Evolutionary conservation across 805 yeast genomes (phyloP).

Genomic region (Starmerella davenportii): DNA sequence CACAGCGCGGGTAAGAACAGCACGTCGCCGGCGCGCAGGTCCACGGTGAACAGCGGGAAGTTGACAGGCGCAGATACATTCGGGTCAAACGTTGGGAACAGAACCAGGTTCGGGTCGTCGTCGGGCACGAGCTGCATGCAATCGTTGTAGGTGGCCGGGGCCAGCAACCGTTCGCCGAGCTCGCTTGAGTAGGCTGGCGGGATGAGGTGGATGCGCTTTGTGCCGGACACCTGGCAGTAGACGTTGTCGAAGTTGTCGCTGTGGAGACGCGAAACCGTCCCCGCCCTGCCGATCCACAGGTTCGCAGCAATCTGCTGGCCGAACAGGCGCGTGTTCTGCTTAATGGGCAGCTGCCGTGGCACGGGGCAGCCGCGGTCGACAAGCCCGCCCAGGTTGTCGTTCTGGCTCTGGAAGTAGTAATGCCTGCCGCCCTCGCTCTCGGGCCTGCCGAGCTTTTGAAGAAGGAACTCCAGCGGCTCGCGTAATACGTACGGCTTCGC

Average conservation of each 20-base stretch:
- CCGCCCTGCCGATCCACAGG: slow-evolving; percentile 24
- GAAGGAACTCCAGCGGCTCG: slow-evolving; percentile 17
- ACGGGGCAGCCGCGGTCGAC: slow-evolving; percentile 2
- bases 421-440: slow-evolving; percentile 4
- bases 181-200: slow-evolving; percentile 23
- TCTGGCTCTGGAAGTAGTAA: slow-evolving; percentile 26
- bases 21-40: slow-evolving; percentile 23
- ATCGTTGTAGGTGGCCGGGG: slow-evolving; percentile 19
- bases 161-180: slow-evolving; percentile 19
- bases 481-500: slow-evolving; percentile 20
- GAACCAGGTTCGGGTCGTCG: slow-evolving; percentile 8
- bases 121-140: slow-evolving; percentile 13
- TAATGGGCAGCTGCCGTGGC: slow-evolving; percentile 11
- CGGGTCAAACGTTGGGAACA: slow-evolving; percentile 24
- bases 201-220: slow-evolving; percentile 21
- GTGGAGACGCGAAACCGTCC: slow-evolving; percentile 22
- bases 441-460: slow-evolving; percentile 10
- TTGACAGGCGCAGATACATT: slow-evolving; percentile 3
- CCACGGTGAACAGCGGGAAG: slow-evolving; percentile 18
- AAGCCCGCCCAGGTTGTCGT: slow-evolving; percentile 20
- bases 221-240: slow-evolving; percentile 23
- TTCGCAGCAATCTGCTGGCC: slow-evolving; percentile 24
- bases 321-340: slow-evolving; percentile 15
- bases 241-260: slow-evolving; percentile 26
- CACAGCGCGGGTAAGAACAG: slow-evolving; percentile 26